phyloP scores from a whole-genome alignment of 2,329 filamentous ascomycete species.

The Botrytis deweyae region DNA sequence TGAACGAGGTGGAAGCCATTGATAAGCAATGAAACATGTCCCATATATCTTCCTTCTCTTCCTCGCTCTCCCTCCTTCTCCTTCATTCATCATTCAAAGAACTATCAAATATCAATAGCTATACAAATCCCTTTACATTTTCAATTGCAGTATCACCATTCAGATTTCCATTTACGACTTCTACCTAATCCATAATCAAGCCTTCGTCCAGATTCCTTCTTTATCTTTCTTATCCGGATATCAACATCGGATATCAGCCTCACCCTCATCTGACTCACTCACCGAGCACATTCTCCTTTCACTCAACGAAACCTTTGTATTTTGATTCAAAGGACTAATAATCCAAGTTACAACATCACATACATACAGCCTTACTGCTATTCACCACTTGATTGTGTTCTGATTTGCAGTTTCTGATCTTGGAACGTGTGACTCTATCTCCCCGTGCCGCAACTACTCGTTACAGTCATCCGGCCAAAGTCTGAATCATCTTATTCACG shows the following conservation, averaged over 20 bases:
- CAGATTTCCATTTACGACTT: background rate
- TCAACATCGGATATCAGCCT: slow-evolving; percentile 10
- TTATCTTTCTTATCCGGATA: slow-evolving; percentile 11
- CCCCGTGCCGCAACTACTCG: slow-evolving; percentile 10
- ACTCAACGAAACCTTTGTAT: background rate
- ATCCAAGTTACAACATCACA: background rate
- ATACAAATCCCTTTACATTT: background rate
- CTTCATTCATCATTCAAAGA: background rate
- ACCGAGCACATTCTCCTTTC: slow-evolving; percentile 3
- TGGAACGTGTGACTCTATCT: background rate
- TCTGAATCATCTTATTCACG: slow-evolving; percentile 8
- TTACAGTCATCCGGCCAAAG: slow-evolving; percentile 12
- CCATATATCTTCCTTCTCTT: background rate
- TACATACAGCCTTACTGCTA: background rate
- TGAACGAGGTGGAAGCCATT: background rate
- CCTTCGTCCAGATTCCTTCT: background rate
- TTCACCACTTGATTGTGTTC: slow-evolving; percentile 19
- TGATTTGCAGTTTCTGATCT: slow-evolving; percentile 13
- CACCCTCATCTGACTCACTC: slow-evolving; percentile 12
- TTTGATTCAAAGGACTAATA: background rate
- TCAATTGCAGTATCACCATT: background rate
- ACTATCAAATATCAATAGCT: background rate
- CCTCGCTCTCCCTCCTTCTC: background rate
- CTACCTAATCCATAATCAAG: slow-evolving; percentile 10
- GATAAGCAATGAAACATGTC: slow-evolving; percentile 14